A percentile compares a stretch with the other conserved stretches of the same genome.
phyloP scores from a whole-genome alignment of 164 flowering plant genomes.

The Platanus orientalis region DNA sequence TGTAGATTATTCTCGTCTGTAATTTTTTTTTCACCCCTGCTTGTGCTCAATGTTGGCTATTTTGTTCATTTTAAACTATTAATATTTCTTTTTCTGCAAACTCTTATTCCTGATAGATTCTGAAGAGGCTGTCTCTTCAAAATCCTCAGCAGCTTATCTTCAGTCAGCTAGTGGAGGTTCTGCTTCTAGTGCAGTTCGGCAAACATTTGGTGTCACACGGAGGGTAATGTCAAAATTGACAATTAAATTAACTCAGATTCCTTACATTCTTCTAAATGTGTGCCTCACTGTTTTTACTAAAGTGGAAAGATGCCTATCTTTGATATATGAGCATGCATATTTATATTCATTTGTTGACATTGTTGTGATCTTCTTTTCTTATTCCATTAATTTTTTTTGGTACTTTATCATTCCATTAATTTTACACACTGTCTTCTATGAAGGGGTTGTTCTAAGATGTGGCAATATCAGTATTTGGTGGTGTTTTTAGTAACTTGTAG shows the following conservation, averaged over 20 bases:
- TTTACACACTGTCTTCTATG: no score
- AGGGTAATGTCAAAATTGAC: conserved; percentile 46
- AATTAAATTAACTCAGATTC: conserved; percentile 1
- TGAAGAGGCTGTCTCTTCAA: conserved; percentile 32
- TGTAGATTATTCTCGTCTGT: not conserved
- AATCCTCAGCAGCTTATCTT: conserved; percentile 26
- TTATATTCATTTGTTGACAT: no score
- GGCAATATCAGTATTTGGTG: no score
- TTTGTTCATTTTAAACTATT: not conserved
- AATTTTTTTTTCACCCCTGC: not conserved
- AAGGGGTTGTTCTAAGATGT: no score
- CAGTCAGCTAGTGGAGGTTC: conserved; percentile 34
- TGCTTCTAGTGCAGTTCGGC: conserved; percentile 37
- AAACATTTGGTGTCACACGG: conserved; percentile 34
- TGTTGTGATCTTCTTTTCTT: no score
- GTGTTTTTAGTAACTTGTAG: no score
- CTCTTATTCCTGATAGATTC: conserved; percentile 33
- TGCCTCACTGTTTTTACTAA: not conserved
- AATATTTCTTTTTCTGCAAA: conserved; percentile 3
- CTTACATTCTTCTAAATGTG: conserved; percentile 6
- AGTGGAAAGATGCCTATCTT: not conserved
- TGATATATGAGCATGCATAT: no score
- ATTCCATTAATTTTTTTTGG: no score
- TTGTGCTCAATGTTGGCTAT: not conserved
- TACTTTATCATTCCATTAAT: no score